Percentiles rank a stretch among this genome's conserved stretches.
phyloP scores from a whole-genome alignment of 768 basidiomycete species.

The Leucocoprinus sp. region DNA sequence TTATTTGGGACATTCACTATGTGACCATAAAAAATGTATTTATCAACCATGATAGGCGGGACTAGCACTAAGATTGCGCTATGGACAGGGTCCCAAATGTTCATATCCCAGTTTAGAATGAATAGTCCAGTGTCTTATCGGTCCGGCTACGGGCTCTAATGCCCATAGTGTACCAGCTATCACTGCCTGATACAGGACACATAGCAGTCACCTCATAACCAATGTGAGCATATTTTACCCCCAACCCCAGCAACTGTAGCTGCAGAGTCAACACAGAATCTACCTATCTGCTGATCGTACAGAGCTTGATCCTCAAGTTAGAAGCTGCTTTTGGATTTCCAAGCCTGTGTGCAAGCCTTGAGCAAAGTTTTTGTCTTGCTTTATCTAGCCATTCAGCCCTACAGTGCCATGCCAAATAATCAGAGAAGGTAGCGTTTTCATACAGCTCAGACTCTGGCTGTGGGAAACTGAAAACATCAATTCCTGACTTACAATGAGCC shows the following conservation, averaged over 20 bases:
- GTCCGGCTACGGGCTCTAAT: no score
- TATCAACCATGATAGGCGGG: no score
- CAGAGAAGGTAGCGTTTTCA: not conserved
- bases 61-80: no score
- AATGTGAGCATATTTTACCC: constrained; percentile 23
- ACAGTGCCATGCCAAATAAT: constrained; percentile 16
- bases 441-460: not conserved
- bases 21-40: no score
- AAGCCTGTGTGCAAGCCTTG: constrained; percentile 15
- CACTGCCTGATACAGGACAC: not conserved
- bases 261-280: constrained; percentile 22
- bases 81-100: no score
- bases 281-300: no score
- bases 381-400: constrained; percentile 17
- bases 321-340: constrained; percentile 19
- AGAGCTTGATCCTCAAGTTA: no score
- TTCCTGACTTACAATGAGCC: no score
- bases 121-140: no score
- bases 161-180: no score
- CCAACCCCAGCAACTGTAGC: constrained; percentile 21
- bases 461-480: not conserved
- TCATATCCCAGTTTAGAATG: no score
- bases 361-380: constrained; percentile 14
- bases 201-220: constrained; percentile 21
- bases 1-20: constrained; percentile 8